phyloP scores from a whole-genome alignment of 495 filamentous ascomycete genomes.

The Xylaria bambusicola region DNA sequence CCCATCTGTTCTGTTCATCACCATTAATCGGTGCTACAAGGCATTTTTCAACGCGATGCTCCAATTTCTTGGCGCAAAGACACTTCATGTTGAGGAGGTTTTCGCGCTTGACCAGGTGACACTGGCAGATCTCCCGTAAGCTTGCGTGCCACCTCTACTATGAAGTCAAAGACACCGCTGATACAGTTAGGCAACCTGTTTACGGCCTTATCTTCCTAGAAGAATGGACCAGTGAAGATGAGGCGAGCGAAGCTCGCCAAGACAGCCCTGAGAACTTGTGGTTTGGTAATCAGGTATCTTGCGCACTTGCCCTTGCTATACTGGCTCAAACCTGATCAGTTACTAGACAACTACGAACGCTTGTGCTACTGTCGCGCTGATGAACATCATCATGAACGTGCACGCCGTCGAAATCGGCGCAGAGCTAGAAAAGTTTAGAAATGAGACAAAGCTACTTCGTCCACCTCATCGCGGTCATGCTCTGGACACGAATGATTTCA shows the following conservation, averaged over 20 bases:
- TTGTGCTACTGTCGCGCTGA: constrained; percentile 83
- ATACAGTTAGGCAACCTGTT: constrained; percentile 60
- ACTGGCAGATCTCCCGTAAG: constrained; percentile 65
- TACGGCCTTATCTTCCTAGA: constrained; percentile 85
- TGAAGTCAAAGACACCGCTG: neutral
- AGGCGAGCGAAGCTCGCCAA: constrained; percentile 27
- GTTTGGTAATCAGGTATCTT: constrained; percentile 87
- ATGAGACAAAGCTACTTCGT: constrained; percentile 64
- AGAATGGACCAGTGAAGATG: constrained; percentile 62
- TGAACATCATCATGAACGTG: constrained; percentile 91
- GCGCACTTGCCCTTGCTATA: neutral
- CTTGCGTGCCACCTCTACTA: neutral
- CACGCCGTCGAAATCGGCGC: constrained; percentile 61
- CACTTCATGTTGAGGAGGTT: constrained; percentile 78
- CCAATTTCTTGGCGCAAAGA: constrained; percentile 70
- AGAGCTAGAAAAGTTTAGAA: constrained; percentile 67
- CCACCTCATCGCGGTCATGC: constrained; percentile 74
- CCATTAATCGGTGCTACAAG: no score
- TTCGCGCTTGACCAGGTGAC: constrained; percentile 69
- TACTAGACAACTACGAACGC: constrained; percentile 72
- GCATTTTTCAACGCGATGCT: constrained; percentile 85
- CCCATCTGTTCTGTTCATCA: no score
- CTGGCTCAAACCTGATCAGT: neutral
- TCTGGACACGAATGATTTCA: constrained; percentile 71
- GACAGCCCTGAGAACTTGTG: constrained; percentile 71